Conservation (phyloP, 2,329 filamentous ascomycete genomes). For the Claviceps lovelessii region DNA sequence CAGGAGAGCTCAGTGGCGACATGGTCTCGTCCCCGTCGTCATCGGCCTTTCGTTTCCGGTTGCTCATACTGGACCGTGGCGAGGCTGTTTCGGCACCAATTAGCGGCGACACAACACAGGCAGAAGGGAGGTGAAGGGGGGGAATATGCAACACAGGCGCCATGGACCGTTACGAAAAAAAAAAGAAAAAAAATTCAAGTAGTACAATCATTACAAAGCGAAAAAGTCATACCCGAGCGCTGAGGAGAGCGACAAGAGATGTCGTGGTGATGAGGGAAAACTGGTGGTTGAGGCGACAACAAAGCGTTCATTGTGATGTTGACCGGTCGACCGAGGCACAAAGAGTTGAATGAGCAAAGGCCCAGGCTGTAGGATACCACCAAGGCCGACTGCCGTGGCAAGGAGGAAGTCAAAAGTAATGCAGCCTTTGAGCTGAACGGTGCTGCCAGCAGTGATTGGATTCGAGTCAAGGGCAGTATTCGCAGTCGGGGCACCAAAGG, state of each 20-base stretch:
- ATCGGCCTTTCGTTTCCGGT: conserved; percentile 75
- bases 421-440: no score
- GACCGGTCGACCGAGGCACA: neutral
- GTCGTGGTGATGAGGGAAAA: conserved; percentile 46
- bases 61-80: conserved; percentile 39
- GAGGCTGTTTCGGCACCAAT: conserved; percentile 14
- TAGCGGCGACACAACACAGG: neutral
- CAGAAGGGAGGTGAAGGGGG: neutral
- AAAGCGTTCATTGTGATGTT: conserved; percentile 44
- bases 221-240: conserved; percentile 35
- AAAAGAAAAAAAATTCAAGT: neutral
- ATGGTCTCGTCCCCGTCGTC: conserved; percentile 75
- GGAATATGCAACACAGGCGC: no score
- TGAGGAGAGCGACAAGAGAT: conserved; percentile 38
- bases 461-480: neutral
- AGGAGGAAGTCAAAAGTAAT: neutral
- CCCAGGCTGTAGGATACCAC: neutral
- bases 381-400: neutral
- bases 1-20: conserved; percentile 72
- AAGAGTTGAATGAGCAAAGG: neutral
- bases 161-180: no score
- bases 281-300: conserved; percentile 44
- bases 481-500: neutral
- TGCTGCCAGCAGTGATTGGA: no score
- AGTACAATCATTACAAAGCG: neutral